Percentiles rank a stretch among this genome's conserved stretches.
These are phyloP conservation scores for Calophaca sinica DNA, from an alignment of 306 rosid genomes.

Conservation along the genomic window DNA sequence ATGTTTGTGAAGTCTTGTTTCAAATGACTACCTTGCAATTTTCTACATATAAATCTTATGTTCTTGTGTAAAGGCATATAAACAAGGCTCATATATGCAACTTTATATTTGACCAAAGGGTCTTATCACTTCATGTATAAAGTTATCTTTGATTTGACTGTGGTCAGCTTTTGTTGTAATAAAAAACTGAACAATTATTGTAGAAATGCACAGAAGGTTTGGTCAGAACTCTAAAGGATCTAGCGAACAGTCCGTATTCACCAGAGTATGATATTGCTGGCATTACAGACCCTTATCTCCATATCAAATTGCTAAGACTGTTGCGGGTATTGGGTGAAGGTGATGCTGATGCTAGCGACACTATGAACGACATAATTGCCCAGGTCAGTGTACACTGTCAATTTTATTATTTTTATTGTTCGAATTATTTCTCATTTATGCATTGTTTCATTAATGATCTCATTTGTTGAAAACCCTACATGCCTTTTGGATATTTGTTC, in stretches of 20 bases:
- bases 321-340: constrained; percentile 93
- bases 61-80: constrained; percentile 30
- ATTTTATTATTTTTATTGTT: constrained; percentile 39
- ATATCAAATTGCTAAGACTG: constrained; percentile 87
- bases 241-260: constrained; percentile 89
- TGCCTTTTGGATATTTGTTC: constrained; percentile 31
- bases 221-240: constrained; percentile 91
- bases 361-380: constrained; percentile 98
- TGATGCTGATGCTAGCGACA: constrained; percentile 91
- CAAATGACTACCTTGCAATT: constrained; percentile 29
- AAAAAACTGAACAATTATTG: constrained; percentile 47
- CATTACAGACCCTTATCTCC: constrained; percentile 96
- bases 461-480: constrained; percentile 23
- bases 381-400: constrained; percentile 65
- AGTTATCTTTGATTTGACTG: constrained; percentile 12
- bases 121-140: not conserved
- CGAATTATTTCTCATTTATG: constrained; percentile 28
- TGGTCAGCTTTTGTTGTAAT: constrained; percentile 41
- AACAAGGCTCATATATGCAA: constrained; percentile 21
- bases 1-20: constrained; percentile 24
- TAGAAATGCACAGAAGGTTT: constrained; percentile 88
- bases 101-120: not conserved
- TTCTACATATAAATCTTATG: constrained; percentile 21
- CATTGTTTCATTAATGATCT: constrained; percentile 29
- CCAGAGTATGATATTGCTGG: constrained; percentile 99